Percentiles rank a stretch among this genome's conserved stretches.
Conservation (phyloP, 106 monocot species). For the Dendrobium huoshanense region DNA sequence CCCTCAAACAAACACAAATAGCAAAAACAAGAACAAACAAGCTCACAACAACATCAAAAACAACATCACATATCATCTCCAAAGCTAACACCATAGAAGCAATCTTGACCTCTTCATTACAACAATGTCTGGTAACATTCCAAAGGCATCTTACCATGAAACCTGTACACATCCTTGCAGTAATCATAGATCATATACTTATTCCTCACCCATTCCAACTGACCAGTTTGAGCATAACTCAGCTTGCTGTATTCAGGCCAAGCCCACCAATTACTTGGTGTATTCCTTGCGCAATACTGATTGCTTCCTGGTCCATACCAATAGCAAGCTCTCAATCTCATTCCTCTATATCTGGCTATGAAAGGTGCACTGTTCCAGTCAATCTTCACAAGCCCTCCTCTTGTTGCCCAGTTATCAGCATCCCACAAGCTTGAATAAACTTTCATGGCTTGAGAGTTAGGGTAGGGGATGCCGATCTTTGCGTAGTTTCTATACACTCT, state of each 20-base stretch:
- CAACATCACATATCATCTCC: background rate
- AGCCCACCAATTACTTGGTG: constrained; percentile 14
- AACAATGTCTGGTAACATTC: constrained; percentile 14
- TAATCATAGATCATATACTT: constrained; percentile 27
- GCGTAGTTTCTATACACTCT: constrained; percentile 56
- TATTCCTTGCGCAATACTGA: background rate
- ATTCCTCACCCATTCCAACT: constrained; percentile 20
- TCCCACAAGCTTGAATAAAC: constrained; percentile 71
- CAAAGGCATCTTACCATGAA: constrained; percentile 10
- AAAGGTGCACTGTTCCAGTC: constrained; percentile 67
- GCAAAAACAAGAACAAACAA: background rate
- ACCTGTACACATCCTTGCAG: constrained; percentile 23
- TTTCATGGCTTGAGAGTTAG: constrained; percentile 51
- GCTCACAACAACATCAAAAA: background rate
- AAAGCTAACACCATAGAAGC: too few species aligned
- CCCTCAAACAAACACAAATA: background rate
- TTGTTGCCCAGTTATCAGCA: constrained; percentile 72
- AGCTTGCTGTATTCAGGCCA: background rate
- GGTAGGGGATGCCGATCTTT: constrained; percentile 40
- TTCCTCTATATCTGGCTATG: constrained; percentile 38
- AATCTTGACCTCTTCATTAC: background rate
- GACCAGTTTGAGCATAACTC: constrained; percentile 15
- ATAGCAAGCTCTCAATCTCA: constrained; percentile 40
- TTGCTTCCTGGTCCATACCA: constrained; percentile 16
- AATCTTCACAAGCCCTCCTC: constrained; percentile 59